A percentile compares a stretch with the other conserved stretches of the same genome.
phyloP scores from a whole-genome alignment of 2,329 filamentous ascomycete species.

The Calonectria henricotiae region DNA sequence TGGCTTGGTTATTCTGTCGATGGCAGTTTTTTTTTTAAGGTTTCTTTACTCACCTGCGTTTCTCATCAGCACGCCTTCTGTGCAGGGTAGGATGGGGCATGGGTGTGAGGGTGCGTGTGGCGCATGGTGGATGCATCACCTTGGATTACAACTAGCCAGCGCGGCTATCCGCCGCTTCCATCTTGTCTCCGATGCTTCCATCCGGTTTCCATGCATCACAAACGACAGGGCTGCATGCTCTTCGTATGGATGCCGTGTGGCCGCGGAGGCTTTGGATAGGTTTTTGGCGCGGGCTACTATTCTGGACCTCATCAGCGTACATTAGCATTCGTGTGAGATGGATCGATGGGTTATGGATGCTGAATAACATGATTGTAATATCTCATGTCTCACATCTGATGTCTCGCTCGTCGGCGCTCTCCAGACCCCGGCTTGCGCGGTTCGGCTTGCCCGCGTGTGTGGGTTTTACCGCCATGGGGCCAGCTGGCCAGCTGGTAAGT shows the following conservation, averaged over 20 bases:
- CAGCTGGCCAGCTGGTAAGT: conserved; percentile 1
- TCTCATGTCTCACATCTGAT: conserved; percentile 27
- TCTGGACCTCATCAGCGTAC: conserved; percentile 4
- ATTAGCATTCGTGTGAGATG: conserved; percentile 3
- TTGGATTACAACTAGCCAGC: conserved; percentile 14
- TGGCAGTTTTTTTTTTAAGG: background rate
- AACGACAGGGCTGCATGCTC: conserved; percentile 32
- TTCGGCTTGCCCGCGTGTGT: conserved; percentile 50
- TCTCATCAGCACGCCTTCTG: background rate
- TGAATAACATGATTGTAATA: conserved; percentile 29
- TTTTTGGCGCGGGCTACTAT: background rate
- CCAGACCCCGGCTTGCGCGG: conserved; percentile 42
- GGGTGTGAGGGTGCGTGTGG: background rate
- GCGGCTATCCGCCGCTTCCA: conserved; percentile 36
- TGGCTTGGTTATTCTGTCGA: background rate
- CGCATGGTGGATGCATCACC: conserved; percentile 21
- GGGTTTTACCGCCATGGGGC: conserved; percentile 26
- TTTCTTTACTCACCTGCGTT: conserved; percentile 22
- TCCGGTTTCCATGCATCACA: conserved; percentile 37
- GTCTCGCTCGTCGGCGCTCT: conserved; percentile 34
- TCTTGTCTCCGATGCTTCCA: conserved; percentile 29
- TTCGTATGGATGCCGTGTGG: conserved; percentile 8
- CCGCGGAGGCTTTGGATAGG: background rate
- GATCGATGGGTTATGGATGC: conserved; percentile 17
- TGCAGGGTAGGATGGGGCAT: conserved; percentile 1